Conservation (phyloP, 1,284 basidiomycete genomes). For the Meira miltonrushii region DNA sequence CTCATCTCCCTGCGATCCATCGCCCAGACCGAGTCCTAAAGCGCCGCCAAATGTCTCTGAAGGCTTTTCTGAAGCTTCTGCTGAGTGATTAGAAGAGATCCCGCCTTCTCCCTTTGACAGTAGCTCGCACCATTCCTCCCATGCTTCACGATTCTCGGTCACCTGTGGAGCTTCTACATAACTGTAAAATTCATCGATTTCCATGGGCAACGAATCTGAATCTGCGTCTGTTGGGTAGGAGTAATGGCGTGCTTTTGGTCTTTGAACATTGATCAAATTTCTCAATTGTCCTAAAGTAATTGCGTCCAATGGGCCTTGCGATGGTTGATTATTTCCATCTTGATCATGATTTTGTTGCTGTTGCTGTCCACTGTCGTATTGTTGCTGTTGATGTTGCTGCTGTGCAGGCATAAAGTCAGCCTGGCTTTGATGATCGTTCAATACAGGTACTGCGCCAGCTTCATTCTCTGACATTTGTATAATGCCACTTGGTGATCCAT, state of each 20-base stretch:
- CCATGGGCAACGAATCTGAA: constrained; percentile 87
- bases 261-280: constrained; percentile 28
- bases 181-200: constrained; percentile 96
- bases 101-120: constrained; percentile 6
- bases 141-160: constrained; percentile 77
- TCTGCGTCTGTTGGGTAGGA: constrained; percentile 57
- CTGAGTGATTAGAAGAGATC: neutral
- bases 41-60: constrained; percentile 13
- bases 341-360: constrained; percentile 11
- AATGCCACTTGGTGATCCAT: constrained; percentile 56
- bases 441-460: too few species aligned
- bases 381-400: too few species aligned
- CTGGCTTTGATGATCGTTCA: too few species aligned
- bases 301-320: constrained; percentile 27
- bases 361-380: too few species aligned
- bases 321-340: constrained; percentile 8
- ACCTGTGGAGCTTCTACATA: constrained; percentile 92
- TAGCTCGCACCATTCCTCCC: constrained; percentile 61
- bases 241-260: constrained; percentile 23
- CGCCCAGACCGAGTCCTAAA: constrained; percentile 31
- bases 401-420: too few species aligned
- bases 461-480: too few species aligned
- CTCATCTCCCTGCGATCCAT: constrained; percentile 1
- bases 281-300: constrained; percentile 37
- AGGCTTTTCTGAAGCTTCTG: neutral